Conservation (phyloP, 208 protist genomes). For the Chromosphaera perkinsii region DNA sequence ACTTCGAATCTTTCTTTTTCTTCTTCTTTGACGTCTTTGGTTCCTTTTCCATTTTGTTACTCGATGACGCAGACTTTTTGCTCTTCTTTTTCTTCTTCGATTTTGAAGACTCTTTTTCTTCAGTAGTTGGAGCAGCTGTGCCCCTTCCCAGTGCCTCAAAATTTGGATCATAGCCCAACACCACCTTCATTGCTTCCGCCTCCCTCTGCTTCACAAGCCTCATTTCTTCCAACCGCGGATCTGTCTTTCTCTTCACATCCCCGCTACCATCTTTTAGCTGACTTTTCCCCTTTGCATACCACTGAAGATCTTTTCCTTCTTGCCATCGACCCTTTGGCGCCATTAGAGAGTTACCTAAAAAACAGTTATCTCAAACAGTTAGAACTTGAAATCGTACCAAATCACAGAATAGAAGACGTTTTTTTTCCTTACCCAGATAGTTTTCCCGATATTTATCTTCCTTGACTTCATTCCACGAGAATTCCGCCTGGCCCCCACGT, state of each 20-base stretch:
- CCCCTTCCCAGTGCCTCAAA: too few species aligned
- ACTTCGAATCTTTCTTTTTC: too few species aligned
- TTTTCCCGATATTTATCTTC: slow-evolving; percentile 52
- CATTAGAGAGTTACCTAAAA: slow-evolving; percentile 46
- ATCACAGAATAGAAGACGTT: too few species aligned
- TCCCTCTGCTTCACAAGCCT: slow-evolving; percentile 15
- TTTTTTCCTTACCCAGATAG: slow-evolving; percentile 41
- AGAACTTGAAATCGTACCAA: too few species aligned
- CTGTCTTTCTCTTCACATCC: slow-evolving; percentile 2
- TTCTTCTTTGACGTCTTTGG: too few species aligned
- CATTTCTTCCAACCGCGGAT: slow-evolving; percentile 10
- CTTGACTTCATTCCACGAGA: slow-evolving; percentile 55
- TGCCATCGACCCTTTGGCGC: slow-evolving; percentile 55
- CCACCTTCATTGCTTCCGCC: slow-evolving; percentile 10
- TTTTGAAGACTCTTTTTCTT: too few species aligned
- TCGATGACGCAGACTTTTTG: too few species aligned
- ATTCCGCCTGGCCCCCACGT: slow-evolving; percentile 45
- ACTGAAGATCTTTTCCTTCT: slow-evolving; percentile 37
- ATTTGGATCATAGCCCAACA: too few species aligned
- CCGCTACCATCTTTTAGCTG: neutral
- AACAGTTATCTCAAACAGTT: too few species aligned
- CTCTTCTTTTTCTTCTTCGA: too few species aligned
- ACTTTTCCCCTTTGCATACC: slow-evolving; percentile 23
- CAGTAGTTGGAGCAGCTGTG: too few species aligned
- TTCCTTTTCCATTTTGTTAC: too few species aligned